These are phyloP conservation scores for Zelopaecilomyces penicillatus DNA, from an alignment of 2,329 filamentous ascomycete genomes.

Conservation along the genomic window DNA sequence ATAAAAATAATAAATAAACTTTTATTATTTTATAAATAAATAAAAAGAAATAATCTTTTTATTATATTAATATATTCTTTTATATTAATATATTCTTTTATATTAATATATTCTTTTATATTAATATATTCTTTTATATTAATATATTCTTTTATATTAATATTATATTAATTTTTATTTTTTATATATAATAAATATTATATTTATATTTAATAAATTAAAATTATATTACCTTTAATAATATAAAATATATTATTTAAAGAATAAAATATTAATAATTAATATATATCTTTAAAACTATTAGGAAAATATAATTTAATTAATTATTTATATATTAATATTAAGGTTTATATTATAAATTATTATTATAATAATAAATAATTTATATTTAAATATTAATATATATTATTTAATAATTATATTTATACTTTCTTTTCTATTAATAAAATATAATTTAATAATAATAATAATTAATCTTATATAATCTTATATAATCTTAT, in stretches of 20 bases:
- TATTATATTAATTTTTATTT: neutral
- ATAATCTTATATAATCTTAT: neutral
- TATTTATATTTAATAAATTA: neutral
- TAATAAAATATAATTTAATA: neutral
- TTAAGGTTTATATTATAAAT: neutral
- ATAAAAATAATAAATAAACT: neutral
- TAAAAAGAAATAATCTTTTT: too few relatives aligned
- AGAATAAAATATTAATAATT: neutral
- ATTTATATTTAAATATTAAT: neutral
- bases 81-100: too few relatives aligned
- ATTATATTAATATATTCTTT: too few relatives aligned
- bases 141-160: too few relatives aligned
- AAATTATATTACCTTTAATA: neutral
- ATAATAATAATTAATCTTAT: neutral
- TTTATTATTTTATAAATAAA: too few relatives aligned
- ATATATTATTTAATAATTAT: neutral
- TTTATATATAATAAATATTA: neutral
- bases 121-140: too few relatives aligned
- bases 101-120: too few relatives aligned
- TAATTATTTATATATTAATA: neutral
- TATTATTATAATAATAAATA: neutral
- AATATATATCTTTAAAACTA: neutral
- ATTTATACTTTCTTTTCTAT: neutral
- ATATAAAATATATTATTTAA: neutral
- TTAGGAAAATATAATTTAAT: neutral